Conservation (phyloP, 208 protist species). For the Trypanosoma grayi region DNA sequence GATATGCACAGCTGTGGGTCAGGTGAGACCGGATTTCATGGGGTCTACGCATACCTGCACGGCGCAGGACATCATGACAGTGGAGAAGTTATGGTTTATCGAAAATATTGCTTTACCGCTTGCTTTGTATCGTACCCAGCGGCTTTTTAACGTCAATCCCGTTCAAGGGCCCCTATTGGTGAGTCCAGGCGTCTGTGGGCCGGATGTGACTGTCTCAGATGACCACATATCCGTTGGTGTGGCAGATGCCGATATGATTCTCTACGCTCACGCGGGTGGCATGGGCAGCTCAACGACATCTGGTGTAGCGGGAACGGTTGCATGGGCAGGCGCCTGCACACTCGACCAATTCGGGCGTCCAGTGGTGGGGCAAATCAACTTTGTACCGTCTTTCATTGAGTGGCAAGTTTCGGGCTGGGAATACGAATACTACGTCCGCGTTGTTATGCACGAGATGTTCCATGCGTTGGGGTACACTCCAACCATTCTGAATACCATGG, state of each 20-base stretch:
- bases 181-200: conserved; percentile 21
- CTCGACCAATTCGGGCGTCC: conserved; percentile 32
- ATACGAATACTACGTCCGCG: conserved; percentile 35
- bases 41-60: conserved; percentile 35
- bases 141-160: conserved; percentile 31
- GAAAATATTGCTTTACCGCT: conserved; percentile 28
- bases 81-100: conserved; percentile 41
- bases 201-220: conserved; percentile 27
- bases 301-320: conserved; percentile 24
- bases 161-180: conserved; percentile 19
- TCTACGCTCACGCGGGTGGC: conserved; percentile 50
- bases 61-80: conserved; percentile 35
- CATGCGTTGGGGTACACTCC: too few species aligned
- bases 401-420: not conserved
- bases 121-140: conserved; percentile 23
- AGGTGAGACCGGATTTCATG: conserved; percentile 40
- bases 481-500: too few species aligned
- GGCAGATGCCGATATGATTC: conserved; percentile 43
- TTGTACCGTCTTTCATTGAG: conserved; percentile 36
- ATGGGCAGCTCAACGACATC: not conserved
- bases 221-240: conserved; percentile 33
- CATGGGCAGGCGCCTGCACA: conserved; percentile 49
- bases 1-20: conserved; percentile 25
- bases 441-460: conserved; percentile 67
- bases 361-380: conserved; percentile 47